Conservation (phyloP, 306 rosid species). For the Cicer yamashitae region DNA sequence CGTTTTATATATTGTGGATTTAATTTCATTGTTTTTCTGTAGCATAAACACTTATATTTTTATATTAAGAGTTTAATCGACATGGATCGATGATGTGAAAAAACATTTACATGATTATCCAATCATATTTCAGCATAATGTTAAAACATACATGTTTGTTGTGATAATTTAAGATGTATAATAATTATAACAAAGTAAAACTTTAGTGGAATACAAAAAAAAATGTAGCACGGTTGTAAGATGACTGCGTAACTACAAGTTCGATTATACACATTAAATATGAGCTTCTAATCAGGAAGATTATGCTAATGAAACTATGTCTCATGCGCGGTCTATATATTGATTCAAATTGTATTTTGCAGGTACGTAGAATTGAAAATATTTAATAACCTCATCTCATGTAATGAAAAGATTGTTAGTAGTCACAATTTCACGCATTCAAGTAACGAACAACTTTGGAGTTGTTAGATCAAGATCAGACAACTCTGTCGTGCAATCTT, state of each 20-base stretch:
- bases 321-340: background rate
- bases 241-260: background rate
- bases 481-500: background rate
- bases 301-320: background rate
- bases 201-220: background rate
- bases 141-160: background rate
- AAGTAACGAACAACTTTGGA: background rate
- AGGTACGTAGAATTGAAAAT: background rate
- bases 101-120: background rate
- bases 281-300: background rate
- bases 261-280: background rate
- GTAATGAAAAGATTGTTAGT: background rate
- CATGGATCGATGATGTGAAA: background rate
- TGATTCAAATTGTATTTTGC: background rate
- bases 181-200: background rate
- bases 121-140: background rate
- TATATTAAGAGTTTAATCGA: background rate
- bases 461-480: background rate
- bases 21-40: no score
- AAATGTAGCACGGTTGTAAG: background rate
- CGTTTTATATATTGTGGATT: background rate
- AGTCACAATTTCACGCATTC: background rate
- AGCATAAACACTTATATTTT: background rate
- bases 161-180: background rate
- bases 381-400: background rate